Percentiles rank a stretch among this genome's conserved stretches.
Evolutionary conservation across 176 grass and related monocot species (phyloP).

Genomic region (Panicum miliaceum): DNA sequence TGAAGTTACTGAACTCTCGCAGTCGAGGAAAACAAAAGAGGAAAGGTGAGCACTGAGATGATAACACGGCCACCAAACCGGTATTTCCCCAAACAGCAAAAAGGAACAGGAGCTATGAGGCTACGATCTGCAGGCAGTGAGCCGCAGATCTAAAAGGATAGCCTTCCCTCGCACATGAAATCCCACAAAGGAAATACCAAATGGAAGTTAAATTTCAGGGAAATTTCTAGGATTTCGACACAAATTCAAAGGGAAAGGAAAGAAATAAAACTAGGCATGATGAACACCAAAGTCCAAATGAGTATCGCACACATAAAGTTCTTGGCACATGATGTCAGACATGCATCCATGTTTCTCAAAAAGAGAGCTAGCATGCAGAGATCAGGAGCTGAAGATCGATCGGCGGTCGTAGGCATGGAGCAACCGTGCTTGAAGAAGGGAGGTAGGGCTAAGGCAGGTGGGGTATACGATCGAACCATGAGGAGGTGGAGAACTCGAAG

Average conservation of each 20-base stretch:
- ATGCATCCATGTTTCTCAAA: background rate
- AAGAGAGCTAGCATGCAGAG: background rate
- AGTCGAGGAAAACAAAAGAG: constrained; percentile 18
- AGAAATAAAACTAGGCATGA: background rate
- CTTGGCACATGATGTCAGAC: background rate
- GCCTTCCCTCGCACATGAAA: background rate
- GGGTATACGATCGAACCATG: constrained; percentile 51
- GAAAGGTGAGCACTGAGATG: constrained; percentile 26
- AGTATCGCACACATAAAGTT: background rate
- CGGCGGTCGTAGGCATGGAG: background rate
- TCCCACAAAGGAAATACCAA: background rate
- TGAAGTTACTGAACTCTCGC: constrained; percentile 1
- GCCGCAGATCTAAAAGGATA: constrained; percentile 9
- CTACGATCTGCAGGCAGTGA: background rate
- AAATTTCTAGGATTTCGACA: background rate
- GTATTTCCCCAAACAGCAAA: constrained; percentile 37
- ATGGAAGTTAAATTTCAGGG: background rate
- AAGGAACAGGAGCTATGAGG: background rate
- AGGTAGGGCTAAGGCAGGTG: background rate
- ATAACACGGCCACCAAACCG: constrained; percentile 9
- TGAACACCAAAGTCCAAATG: background rate
- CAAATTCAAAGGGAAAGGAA: background rate
- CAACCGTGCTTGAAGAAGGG: background rate
- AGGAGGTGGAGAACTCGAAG: constrained; percentile 91
- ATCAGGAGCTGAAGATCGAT: background rate